A percentile compares a stretch with the other conserved stretches of the same genome.
Evolutionary conservation across 2,329 filamentous ascomycete species (phyloP).

Genomic region (Beauveria pseudobassiana): DNA sequence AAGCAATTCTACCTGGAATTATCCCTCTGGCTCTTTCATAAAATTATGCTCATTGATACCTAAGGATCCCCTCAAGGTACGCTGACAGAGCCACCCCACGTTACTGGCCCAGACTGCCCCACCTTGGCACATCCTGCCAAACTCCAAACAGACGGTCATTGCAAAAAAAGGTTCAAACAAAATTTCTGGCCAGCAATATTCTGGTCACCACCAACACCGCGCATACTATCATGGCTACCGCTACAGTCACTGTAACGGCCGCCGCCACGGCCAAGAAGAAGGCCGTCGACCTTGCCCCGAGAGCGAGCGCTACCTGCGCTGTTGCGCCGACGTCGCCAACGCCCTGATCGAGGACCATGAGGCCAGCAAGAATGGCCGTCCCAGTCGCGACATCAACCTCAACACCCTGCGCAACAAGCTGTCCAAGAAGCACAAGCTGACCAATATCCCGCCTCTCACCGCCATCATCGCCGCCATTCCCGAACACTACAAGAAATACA

Average conservation of each 20-base stretch:
- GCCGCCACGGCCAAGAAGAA: slow-evolving; percentile 57
- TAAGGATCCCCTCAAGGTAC: no score
- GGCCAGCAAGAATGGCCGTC: slow-evolving; percentile 63
- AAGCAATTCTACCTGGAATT: no score
- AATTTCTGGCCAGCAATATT: not conserved
- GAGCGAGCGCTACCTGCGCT: slow-evolving; percentile 88
- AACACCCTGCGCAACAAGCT: slow-evolving; percentile 82
- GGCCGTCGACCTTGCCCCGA: slow-evolving; percentile 70
- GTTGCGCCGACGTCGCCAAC: slow-evolving; percentile 92
- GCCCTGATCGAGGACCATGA: slow-evolving; percentile 93
- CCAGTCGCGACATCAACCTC: slow-evolving; percentile 83
- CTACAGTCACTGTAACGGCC: slow-evolving; percentile 57
- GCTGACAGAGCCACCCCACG: not conserved
- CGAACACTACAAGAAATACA: slow-evolving; percentile 99
- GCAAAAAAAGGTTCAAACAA: slow-evolving; percentile 1
- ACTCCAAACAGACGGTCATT: not conserved
- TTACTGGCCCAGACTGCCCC: not conserved
- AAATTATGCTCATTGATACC: no score
- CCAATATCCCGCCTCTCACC: slow-evolving; percentile 81
- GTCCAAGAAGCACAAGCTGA: slow-evolving; percentile 85
- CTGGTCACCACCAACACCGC: not conserved
- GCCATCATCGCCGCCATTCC: slow-evolving; percentile 97
- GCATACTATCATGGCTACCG: slow-evolving; percentile 30
- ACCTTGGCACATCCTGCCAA: not conserved
- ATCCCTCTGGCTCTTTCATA: no score